phyloP scores from a whole-genome alignment of 2,329 filamentous ascomycete genomes.

The Huntiella savannae region DNA sequence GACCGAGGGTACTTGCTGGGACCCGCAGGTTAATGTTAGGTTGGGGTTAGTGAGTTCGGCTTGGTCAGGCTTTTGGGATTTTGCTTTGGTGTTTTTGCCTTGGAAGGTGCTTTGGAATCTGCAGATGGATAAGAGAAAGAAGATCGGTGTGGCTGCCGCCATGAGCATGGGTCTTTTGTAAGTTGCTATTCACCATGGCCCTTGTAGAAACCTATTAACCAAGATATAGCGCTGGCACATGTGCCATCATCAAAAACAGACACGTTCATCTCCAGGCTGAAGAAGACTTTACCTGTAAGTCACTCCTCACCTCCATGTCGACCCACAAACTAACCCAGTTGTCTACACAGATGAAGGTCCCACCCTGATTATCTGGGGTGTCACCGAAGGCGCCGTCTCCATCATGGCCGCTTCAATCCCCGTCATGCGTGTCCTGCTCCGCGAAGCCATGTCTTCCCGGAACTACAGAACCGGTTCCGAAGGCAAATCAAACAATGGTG shows the following conservation, averaged over 20 bases:
- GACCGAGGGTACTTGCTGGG: conserved; percentile 13
- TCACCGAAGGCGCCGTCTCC: conserved; percentile 12
- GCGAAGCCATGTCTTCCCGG: conserved; percentile 9
- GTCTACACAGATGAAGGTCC: neutral
- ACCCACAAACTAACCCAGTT: neutral
- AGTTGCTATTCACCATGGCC: conserved; percentile 3
- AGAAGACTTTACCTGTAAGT: conserved; percentile 7
- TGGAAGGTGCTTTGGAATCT: conserved; percentile 16
- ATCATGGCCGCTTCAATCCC: conserved; percentile 12
- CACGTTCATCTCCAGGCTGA: conserved; percentile 1
- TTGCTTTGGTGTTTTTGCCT: conserved; percentile 14
- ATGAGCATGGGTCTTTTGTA: conserved; percentile 17
- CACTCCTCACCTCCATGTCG: neutral
- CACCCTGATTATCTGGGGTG: conserved; percentile 12
- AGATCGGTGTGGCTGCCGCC: conserved; percentile 14
- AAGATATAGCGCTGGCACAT: conserved; percentile 4
- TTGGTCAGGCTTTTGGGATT: conserved; percentile 13
- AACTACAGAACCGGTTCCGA: conserved; percentile 1
- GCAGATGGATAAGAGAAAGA: conserved; percentile 16
- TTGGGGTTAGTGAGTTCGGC: conserved; percentile 5
- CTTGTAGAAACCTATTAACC: neutral
- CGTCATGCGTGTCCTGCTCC: conserved; percentile 11
- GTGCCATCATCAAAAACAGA: conserved; percentile 7
- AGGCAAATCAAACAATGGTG: neutral
- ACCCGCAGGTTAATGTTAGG: conserved; percentile 7